Evolutionary conservation across 2,329 filamentous ascomycete genomes (phyloP), one percentile per base, ranked within the genome.

Genomic region (Ophiobolus disseminans): DNA sequence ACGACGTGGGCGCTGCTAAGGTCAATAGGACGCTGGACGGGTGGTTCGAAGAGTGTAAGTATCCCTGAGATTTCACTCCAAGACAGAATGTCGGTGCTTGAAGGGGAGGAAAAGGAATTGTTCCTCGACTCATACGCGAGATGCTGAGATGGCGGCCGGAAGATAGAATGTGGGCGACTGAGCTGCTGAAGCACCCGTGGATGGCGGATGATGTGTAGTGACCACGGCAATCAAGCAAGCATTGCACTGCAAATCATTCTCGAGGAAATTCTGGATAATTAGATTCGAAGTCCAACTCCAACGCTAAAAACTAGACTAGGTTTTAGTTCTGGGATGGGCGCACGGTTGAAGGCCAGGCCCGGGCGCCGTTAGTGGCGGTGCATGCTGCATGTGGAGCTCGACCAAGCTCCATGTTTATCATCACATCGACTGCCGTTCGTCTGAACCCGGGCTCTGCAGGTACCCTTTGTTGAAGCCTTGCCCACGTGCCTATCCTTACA

Each of bases 61-160:
- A 50, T 62, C 37, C 54, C 54, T 40, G 28, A 50, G 42, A 50
- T 58, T 23, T 60, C 53, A 35, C 59, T 62, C 30, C 48, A 56
- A 35, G 48, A 53, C 48, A 34, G 32, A 50, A 9, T 62, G 19
- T 51, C 54, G 10, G 41, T 21, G 31, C 58, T 70, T 42, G 37
- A 64, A 32, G 63, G 61, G 13, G 57, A 65, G 56, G 60, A 37
- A 31, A 71, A 70, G 42, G 48, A 57, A 35, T 38, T 49, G 6
- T 74, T 75, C 52, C 53, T 74, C 19, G 40, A 48, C 14, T 73
- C 40, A 64, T 73, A 53, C 52, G 63, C 10, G 68, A 63, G 46
- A 72, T 73, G 66, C 56, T 75, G 28, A 58, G 60, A 38, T 74
- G 70, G 72, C 62, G 49, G 26, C 71, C 72, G 2, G 70, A 73